phyloP scores from a whole-genome alignment of 1,284 basidiomycete genomes.

The Xanthoconium separans region DNA sequence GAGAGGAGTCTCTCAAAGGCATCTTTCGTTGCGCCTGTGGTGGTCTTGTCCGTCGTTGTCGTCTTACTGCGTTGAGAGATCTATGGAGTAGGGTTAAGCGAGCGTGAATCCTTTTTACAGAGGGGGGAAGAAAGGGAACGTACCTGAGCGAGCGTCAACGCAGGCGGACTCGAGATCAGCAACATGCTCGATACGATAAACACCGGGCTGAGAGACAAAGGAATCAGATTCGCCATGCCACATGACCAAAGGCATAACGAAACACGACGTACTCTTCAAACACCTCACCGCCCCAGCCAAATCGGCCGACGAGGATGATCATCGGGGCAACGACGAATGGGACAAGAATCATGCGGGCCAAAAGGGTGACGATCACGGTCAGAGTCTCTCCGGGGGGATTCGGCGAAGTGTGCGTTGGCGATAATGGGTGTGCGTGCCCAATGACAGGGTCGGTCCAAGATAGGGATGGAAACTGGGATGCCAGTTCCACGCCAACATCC shows the following conservation, averaged over 20 bases:
- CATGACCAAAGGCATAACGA: not conserved
- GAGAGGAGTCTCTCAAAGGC: conserved; percentile 85
- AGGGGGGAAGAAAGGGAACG: conserved; percentile 1
- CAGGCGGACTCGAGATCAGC: conserved; percentile 77
- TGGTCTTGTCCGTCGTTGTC: too few species aligned
- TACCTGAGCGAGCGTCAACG: conserved; percentile 78
- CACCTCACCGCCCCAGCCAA: conserved; percentile 40
- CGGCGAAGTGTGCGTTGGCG: not conserved
- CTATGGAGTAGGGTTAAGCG: not conserved
- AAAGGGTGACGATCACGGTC: conserved; percentile 78
- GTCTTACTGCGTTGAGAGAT: conserved; percentile 19
- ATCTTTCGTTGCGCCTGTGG: not conserved
- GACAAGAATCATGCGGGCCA: conserved; percentile 83
- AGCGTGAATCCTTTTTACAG: too few species aligned
- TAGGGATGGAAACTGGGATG: not conserved
- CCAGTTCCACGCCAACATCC: not conserved
- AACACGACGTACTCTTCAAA: conserved; percentile 66
- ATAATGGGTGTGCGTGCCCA: not conserved
- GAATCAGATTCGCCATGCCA: not conserved
- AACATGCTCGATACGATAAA: conserved; percentile 81
- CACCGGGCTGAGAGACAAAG: conserved; percentile 49
- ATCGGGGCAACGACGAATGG: conserved; percentile 77
- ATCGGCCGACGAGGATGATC: conserved; percentile 59
- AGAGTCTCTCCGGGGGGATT: conserved; percentile 65
- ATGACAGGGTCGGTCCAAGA: not conserved